Evolutionary conservation across 345 rosid genomes (phyloP), one percentile per base, ranked within the genome.

Genomic region (Populus pruinosa): DNA sequence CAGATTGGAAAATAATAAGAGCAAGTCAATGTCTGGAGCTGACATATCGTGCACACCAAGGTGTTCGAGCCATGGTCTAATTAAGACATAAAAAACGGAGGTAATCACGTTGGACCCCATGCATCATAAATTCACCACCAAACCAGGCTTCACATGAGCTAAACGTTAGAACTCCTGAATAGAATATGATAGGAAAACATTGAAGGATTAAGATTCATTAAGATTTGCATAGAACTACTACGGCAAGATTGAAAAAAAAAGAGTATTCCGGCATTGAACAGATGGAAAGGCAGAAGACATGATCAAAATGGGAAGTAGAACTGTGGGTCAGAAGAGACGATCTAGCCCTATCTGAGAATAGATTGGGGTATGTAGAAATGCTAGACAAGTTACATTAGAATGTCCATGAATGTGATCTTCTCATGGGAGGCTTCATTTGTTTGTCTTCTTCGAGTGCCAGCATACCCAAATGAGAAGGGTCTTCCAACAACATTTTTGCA

Each of bases 401-500:
- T n/a, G 81, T 79, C 78, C 70, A 93, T 7, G 98, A 93, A 86
- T 88, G 87, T 76, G 98, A 96, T 85, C 98, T 88, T 86, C 81
- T 90, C 80, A 93, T 76, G 13, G 78, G 78, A 47, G 97, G 91
- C 88, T 92, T 91, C 93, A 87, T 86, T 70, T 92, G 96, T 83
- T 83, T 92, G 86, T 93, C 99, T 84, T 93, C 98, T 75, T 91
- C 97, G 0, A 92, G 90, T 47, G 97, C 73, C 74, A 96, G 73
- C 98, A 92, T 96, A 41, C 99, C 98, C 69, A 96, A 63, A 76
- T 91, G 96, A 44, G 99, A 92, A 4, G 99, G 99, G 69, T 96
- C 98, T 83, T 96, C 99, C 71, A 93, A 53, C 98, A 96, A 87
- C 99, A 93, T 90, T 88, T 89, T 96, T 8, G 99, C 94, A 66